Conservation (phyloP, 116 monocot species). For the Thalassia testudinum region DNA sequence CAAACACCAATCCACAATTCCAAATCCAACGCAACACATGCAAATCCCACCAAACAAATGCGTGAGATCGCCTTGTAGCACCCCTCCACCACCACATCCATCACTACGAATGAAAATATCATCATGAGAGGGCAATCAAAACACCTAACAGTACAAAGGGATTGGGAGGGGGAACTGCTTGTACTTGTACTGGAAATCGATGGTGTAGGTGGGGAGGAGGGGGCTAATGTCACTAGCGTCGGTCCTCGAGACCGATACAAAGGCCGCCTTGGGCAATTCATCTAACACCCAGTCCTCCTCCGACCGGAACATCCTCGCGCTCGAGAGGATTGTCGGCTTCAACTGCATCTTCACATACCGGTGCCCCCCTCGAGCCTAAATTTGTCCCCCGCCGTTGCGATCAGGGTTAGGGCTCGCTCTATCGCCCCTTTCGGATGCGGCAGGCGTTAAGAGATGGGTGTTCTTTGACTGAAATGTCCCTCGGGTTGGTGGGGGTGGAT, state of each 20-base stretch:
- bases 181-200: conserved; percentile 66
- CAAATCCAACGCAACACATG: no score
- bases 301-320: conserved; percentile 7
- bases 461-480: no score
- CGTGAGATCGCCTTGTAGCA: no score
- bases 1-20: no score
- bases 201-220: conserved; percentile 52
- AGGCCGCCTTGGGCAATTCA: conserved; percentile 33
- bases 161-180: conserved; percentile 8
- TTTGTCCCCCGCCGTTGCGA: conserved; percentile 9
- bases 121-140: no score
- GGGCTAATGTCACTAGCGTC: conserved; percentile 53
- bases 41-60: no score
- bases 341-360: conserved; percentile 39
- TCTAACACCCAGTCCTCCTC: conserved; percentile 33
- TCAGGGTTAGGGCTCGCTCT: background rate
- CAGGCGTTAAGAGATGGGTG: no score
- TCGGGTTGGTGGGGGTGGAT: no score
- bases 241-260: conserved; percentile 43
- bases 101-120: no score
- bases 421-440: background rate
- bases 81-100: no score
- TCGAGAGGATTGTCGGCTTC: conserved; percentile 14
- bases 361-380: conserved; percentile 10
- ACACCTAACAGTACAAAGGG: no score